These are phyloP conservation scores for Vanderwaltozyma yarrowii DNA, from an alignment of 805 yeast genomes.

Conservation along the genomic window DNA sequence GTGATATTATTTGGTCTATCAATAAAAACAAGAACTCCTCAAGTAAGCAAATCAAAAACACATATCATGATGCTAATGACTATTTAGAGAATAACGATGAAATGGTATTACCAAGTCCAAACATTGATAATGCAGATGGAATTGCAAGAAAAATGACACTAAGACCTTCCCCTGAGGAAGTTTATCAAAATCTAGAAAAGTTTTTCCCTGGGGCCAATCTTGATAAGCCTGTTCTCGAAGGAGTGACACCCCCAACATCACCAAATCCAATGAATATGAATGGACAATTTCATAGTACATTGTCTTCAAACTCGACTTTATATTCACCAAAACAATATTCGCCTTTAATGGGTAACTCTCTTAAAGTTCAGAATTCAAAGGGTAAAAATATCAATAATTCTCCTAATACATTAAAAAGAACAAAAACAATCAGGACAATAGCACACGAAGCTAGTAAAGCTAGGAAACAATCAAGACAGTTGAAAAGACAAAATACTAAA, in stretches of 20 bases:
- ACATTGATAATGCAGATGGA: not conserved
- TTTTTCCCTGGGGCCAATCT: constrained; percentile 89
- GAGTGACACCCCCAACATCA: constrained; percentile 49
- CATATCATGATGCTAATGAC: constrained; percentile 1
- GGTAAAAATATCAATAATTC: not conserved
- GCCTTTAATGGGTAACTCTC: not conserved
- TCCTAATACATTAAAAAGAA: constrained; percentile 40
- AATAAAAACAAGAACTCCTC: not conserved
- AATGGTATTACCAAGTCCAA: constrained; percentile 1
- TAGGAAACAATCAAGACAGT: constrained; percentile 30
- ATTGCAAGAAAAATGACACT: constrained; percentile 46
- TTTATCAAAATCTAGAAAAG: constrained; percentile 81
- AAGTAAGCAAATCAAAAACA: not conserved
- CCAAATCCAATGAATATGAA: constrained; percentile 25
- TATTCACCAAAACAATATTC: not conserved
- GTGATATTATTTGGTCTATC: constrained; percentile 12
- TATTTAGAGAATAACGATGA: constrained; percentile 4
- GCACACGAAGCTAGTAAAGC: constrained; percentile 82
- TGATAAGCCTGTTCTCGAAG: constrained; percentile 83
- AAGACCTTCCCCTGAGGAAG: constrained; percentile 91
- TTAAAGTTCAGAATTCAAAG: not conserved
- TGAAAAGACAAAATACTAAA: constrained; percentile 78
- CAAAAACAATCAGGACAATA: constrained; percentile 87
- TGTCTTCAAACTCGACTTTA: not conserved
- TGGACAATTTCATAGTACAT: not conserved